Evolutionary conservation across 2,329 filamentous ascomycete species (phyloP).

Genomic region (Cordyceps cicadae): DNA sequence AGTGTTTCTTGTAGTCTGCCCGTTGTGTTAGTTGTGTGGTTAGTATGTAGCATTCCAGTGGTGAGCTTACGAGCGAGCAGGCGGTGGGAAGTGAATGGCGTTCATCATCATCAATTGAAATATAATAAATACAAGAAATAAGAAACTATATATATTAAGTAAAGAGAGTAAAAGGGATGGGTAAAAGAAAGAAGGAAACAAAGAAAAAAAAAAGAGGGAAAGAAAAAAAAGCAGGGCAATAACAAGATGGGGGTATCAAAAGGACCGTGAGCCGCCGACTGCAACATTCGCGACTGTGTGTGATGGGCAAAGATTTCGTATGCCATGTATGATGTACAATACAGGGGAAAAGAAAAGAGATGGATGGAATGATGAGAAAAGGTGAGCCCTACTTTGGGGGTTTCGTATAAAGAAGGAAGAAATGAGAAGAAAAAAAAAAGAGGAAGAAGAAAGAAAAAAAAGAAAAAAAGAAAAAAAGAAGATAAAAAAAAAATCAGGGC

Average conservation of each 20-base stretch:
- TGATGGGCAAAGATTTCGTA: background rate
- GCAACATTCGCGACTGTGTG: background rate
- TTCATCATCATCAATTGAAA: background rate
- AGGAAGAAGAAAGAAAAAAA: no score
- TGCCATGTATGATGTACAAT: slow-evolving; percentile 10
- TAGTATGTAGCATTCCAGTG: no score
- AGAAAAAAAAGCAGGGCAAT: background rate
- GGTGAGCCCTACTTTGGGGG: no score
- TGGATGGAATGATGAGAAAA: slow-evolving; percentile 4
- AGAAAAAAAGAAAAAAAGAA: no score
- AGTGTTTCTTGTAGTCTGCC: no score
- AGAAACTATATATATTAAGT: background rate
- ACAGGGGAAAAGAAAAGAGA: background rate
- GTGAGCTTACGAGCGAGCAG: no score
- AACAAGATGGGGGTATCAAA: slow-evolving; percentile 9
- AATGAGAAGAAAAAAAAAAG: no score
- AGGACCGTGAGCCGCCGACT: slow-evolving; percentile 3
- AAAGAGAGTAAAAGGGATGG: background rate
- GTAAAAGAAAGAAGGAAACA: background rate
- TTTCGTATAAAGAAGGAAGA: no score
- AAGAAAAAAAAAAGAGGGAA: background rate
- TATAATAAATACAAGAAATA: background rate
- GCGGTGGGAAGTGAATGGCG: no score
- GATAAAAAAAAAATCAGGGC: slow-evolving; percentile 21
- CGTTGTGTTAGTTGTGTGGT: no score